Conservation (phyloP, 2,329 filamentous ascomycete species). For the Coniella lustricola region DNA sequence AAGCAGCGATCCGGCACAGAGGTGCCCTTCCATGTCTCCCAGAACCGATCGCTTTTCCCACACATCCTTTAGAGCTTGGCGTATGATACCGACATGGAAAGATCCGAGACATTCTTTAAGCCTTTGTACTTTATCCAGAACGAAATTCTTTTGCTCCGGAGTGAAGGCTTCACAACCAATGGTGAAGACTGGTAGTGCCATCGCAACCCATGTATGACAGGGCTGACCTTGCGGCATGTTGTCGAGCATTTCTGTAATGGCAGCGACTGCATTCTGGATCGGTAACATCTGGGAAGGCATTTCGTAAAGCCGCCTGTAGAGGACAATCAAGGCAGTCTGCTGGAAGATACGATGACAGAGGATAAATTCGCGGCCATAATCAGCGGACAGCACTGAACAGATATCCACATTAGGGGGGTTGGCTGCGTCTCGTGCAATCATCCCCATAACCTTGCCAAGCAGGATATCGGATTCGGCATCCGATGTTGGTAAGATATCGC, state of each 20-base stretch:
- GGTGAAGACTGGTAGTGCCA: constrained; percentile 21
- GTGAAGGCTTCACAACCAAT: constrained; percentile 20
- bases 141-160: constrained; percentile 15
- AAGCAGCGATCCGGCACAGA: constrained; percentile 16
- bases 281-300: constrained; percentile 13
- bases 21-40: constrained; percentile 10
- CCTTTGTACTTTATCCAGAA: constrained; percentile 16
- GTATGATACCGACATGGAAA: constrained; percentile 15
- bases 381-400: constrained; percentile 9
- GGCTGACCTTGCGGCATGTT: constrained; percentile 14
- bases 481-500: no score
- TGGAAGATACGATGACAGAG: constrained; percentile 20
- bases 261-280: constrained; percentile 9
- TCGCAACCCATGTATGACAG: constrained; percentile 20
- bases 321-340: constrained; percentile 18
- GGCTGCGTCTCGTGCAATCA: constrained; percentile 17
- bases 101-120: constrained; percentile 17
- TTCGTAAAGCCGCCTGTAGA: constrained; percentile 18
- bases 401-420: constrained; percentile 15
- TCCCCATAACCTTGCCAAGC: constrained; percentile 17
- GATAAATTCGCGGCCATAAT: constrained; percentile 16
- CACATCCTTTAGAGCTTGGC: constrained; percentile 15
- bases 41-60: constrained; percentile 12
- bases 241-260: constrained; percentile 15
- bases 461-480: constrained; percentile 18